Conservation (phyloP, 2,329 filamentous ascomycete species). For the Colletotrichum incanum region DNA sequence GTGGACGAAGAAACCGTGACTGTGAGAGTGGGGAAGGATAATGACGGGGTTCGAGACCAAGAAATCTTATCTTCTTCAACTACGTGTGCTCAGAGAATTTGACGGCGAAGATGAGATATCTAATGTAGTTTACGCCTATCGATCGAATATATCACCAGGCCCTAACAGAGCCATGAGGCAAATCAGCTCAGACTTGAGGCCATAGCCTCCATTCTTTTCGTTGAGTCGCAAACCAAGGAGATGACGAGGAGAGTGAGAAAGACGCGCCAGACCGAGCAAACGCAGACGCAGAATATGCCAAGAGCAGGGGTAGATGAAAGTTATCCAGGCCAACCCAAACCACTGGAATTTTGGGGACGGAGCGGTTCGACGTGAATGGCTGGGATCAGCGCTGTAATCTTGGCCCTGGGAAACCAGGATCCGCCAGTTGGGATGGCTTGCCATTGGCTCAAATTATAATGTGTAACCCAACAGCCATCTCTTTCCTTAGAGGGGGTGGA, state of each 20-base stretch:
- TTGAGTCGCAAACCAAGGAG: background rate
- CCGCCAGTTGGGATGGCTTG: background rate
- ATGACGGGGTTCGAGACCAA: background rate
- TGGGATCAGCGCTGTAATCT: conserved; percentile 7
- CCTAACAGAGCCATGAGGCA: background rate
- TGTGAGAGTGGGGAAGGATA: background rate
- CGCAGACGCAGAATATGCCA: background rate
- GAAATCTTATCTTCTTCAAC: background rate
- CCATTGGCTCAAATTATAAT: background rate
- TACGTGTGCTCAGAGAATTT: too few relatives aligned
- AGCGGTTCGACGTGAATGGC: conserved; percentile 10
- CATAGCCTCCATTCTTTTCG: background rate
- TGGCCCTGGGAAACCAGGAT: conserved; percentile 9
- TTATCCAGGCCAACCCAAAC: conserved; percentile 24
- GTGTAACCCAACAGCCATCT: background rate
- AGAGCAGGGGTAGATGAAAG: conserved; percentile 22
- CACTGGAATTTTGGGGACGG: conserved; percentile 11
- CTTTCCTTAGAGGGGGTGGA: background rate
- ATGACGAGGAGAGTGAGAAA: background rate
- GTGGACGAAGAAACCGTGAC: background rate
- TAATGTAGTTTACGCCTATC: background rate
- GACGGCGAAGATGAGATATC: background rate
- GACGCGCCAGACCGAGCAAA: background rate
- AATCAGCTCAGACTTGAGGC: background rate
- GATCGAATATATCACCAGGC: background rate